A percentile compares a stretch with the other conserved stretches of the same genome.
Conservation (phyloP, 208 protist species). For the Naegleria fowleri region DNA sequence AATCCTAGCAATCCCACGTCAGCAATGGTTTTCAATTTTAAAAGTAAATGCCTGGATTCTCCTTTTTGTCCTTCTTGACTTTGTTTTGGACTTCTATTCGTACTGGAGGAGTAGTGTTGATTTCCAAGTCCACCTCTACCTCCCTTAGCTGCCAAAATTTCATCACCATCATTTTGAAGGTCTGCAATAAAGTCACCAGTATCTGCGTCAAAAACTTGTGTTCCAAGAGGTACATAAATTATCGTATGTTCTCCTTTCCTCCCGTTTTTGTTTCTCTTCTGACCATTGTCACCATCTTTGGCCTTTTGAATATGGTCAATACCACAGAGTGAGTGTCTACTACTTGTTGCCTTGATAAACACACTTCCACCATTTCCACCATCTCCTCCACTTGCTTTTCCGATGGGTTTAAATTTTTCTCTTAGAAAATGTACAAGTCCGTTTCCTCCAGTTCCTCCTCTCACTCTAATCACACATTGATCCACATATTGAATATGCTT, state of each 20-base stretch:
- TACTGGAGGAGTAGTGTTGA: constrained; percentile 29
- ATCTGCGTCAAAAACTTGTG: neutral
- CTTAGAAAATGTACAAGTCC: constrained; percentile 33
- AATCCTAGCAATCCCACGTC: constrained; percentile 81
- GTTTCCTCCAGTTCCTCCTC: constrained; percentile 40
- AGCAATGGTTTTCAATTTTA: constrained; percentile 79
- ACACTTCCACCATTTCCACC: constrained; percentile 43
- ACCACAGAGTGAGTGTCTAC: neutral
- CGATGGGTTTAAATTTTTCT: constrained; percentile 33
- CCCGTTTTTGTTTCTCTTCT: neutral
- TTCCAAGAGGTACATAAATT: constrained; percentile 16
- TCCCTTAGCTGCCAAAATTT: constrained; percentile 24
- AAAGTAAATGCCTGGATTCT: constrained; percentile 42
- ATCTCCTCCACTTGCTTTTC: constrained; percentile 43
- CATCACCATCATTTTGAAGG: constrained; percentile 15
- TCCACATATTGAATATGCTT: constrained; percentile 26
- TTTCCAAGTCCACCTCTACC: constrained; percentile 41
- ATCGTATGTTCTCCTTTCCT: neutral
- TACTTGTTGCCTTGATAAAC: constrained; percentile 16
- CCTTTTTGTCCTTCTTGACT: constrained; percentile 30
- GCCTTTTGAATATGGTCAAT: constrained; percentile 11
- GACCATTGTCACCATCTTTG: constrained; percentile 5
- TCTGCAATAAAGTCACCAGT: constrained; percentile 21
- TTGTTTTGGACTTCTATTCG: constrained; percentile 36
- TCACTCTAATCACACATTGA: neutral